Percentiles rank a stretch among this genome's conserved stretches.
phyloP scores from a whole-genome alignment of 805 yeast species.

The Candida silvatica region DNA sequence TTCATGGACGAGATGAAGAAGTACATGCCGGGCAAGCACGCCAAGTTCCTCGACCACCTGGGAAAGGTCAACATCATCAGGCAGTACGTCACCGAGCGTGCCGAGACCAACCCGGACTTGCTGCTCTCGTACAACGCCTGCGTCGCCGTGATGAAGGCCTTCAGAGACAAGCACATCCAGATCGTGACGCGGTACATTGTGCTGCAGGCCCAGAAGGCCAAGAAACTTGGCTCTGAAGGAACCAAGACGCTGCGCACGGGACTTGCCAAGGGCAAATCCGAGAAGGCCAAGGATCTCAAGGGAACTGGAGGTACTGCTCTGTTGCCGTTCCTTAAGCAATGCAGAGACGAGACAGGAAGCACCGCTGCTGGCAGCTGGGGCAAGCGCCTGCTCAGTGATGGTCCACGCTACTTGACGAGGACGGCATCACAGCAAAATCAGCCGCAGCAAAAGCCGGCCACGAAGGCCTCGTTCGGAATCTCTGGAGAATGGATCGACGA shows the following conservation, averaged over 20 bases:
- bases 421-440: slow-evolving; percentile 4
- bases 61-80: slow-evolving; percentile 50
- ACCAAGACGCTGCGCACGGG: slow-evolving; percentile 58
- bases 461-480: slow-evolving; percentile 15
- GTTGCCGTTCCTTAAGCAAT: slow-evolving; percentile 87
- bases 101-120: slow-evolving; percentile 42
- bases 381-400: slow-evolving; percentile 54
- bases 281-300: slow-evolving; percentile 40
- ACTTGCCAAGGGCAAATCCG: slow-evolving; percentile 39
- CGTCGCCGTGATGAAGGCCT: slow-evolving; percentile 77
- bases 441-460: neutral
- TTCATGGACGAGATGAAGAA: slow-evolving; percentile 78
- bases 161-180: slow-evolving; percentile 90
- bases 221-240: slow-evolving; percentile 38
- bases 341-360: slow-evolving; percentile 93
- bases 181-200: slow-evolving; percentile 83
- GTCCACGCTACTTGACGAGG: slow-evolving; percentile 20
- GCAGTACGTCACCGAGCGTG: slow-evolving; percentile 44
- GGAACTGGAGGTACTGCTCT: slow-evolving; percentile 96
- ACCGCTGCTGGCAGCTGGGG: slow-evolving; percentile 95
- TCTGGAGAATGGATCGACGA: slow-evolving; percentile 25
- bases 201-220: slow-evolving; percentile 59
- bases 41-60: slow-evolving; percentile 60
- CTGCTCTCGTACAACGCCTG: slow-evolving; percentile 78
- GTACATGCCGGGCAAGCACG: slow-evolving; percentile 87